A percentile compares a stretch with the other conserved stretches of the same genome.
Conservation (phyloP, 257 asterid genomes). For the Cinchona pubescens region DNA sequence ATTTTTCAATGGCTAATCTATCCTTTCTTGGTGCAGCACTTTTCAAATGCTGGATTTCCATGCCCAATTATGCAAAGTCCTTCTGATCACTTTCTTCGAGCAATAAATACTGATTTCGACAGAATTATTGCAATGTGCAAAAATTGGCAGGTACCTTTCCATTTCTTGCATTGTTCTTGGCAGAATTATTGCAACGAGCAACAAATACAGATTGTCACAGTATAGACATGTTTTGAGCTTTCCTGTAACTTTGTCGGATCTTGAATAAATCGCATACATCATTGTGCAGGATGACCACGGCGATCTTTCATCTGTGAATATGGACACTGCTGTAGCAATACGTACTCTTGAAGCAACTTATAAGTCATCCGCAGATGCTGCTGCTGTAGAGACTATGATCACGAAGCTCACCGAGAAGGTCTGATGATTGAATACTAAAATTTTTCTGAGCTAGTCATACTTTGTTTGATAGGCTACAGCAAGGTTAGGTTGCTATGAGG, state of each 20-base stretch:
- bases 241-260: neutral
- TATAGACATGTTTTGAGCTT: neutral
- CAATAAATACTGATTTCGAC: conserved; percentile 94
- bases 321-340: conserved; percentile 99
- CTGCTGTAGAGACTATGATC: conserved; percentile 84
- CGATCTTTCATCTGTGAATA: conserved; percentile 88
- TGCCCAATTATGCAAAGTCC: conserved; percentile 99
- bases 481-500: neutral
- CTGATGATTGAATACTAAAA: conserved; percentile 7
- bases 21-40: conserved; percentile 61
- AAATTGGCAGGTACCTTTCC: conserved; percentile 98
- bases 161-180: too few relatives aligned
- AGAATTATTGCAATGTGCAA: conserved; percentile 98
- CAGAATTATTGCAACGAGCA: conserved; percentile 97
- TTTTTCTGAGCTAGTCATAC: neutral
- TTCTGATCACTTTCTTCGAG: conserved; percentile 96
- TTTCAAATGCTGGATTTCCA: conserved; percentile 99
- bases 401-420: conserved; percentile 87
- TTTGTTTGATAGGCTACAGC: neutral
- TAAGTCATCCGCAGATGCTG: conserved; percentile 87
- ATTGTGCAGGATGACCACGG: conserved; percentile 86
- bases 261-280: conserved; percentile 10
- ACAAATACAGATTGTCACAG: conserved; percentile 44
- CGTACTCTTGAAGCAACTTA: conserved; percentile 97
- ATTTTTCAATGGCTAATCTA: conserved; percentile 13